phyloP scores from a whole-genome alignment of 768 basidiomycete genomes.

The Tubosaeta sp. region DNA sequence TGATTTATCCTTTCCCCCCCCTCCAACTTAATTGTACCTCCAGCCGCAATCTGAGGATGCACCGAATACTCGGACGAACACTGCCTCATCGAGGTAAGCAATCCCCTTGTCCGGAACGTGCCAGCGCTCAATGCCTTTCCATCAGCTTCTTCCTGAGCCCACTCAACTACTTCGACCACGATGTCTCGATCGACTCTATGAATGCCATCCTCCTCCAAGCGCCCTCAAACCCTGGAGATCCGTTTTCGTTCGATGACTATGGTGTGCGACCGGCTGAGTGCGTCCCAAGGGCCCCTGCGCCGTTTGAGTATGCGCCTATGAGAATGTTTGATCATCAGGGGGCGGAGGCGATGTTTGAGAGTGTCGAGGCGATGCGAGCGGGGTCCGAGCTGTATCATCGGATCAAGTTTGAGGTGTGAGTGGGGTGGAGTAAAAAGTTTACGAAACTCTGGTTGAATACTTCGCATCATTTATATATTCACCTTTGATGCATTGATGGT shows the following conservation, averaged over 20 bases:
- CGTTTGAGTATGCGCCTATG: conserved; percentile 37
- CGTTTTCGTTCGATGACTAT: conserved; percentile 47
- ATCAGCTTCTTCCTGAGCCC: conserved; percentile 58
- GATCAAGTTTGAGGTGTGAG: conserved; percentile 31
- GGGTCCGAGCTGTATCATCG: conserved; percentile 37
- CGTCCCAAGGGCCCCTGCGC: conserved; percentile 33
- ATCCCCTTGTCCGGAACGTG: not conserved
- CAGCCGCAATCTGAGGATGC: conserved; percentile 63
- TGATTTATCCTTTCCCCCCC: not conserved
- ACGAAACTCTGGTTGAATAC: too few relatives aligned
- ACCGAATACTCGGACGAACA: conserved; percentile 56
- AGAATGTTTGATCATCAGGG: conserved; percentile 35
- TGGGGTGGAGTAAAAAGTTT: not conserved
- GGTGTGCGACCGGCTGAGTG: conserved; percentile 44
- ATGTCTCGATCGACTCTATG: conserved; percentile 53
- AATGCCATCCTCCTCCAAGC: conserved; percentile 48
- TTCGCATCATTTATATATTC: too few relatives aligned
- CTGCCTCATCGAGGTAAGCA: conserved; percentile 48
- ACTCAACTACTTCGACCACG: conserved; percentile 62
- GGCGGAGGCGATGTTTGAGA: conserved; percentile 23
- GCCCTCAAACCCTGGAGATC: conserved; percentile 35
- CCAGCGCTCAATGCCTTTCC: not conserved
- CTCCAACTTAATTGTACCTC: not conserved
- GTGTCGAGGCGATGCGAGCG: conserved; percentile 38
- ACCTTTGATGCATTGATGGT: too few relatives aligned